Evolutionary conservation across 192 early-diverging fungal genomes (phyloP).

Genomic region (Podila epigama): DNA sequence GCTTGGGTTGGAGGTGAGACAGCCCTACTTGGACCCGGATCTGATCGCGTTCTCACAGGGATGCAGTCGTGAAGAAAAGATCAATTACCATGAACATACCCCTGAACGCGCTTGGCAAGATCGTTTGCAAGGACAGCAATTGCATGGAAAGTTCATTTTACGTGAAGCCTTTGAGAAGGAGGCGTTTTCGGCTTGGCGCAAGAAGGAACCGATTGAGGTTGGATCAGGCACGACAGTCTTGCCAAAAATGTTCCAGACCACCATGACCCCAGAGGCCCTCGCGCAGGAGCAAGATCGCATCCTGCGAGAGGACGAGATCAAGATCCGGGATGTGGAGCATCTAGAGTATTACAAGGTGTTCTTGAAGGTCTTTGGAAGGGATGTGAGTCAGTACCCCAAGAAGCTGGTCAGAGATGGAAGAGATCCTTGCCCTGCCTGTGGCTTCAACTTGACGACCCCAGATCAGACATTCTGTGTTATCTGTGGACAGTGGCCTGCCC

Average conservation of each 20-base stretch:
- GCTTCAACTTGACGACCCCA: slow-evolving; percentile 59
- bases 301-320: slow-evolving; percentile 53
- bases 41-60: slow-evolving; percentile 62
- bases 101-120: slow-evolving; percentile 39
- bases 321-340: slow-evolving; percentile 69
- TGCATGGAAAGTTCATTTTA: slow-evolving; percentile 67
- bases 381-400: slow-evolving; percentile 16
- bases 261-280: slow-evolving; percentile 25
- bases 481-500: slow-evolving; percentile 71
- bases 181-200: slow-evolving; percentile 65
- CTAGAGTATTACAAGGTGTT: slow-evolving; percentile 68
- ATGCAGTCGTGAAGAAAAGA: slow-evolving; percentile 46
- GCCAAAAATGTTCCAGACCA: slow-evolving; percentile 53
- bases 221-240: slow-evolving; percentile 67
- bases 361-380: slow-evolving; percentile 49
- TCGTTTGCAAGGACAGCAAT: slow-evolving; percentile 16
- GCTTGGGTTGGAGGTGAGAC: slow-evolving; percentile 50
- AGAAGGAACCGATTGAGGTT: slow-evolving; percentile 72
- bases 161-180: slow-evolving; percentile 66
- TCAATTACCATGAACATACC: slow-evolving; percentile 48
- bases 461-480: slow-evolving; percentile 68
- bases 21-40: slow-evolving; percentile 64
- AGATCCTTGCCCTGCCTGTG: slow-evolving; percentile 69
- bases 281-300: slow-evolving; percentile 45
- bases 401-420: slow-evolving; percentile 49